phyloP scores from a whole-genome alignment of 352 stramenopile species.

The Phytophthora litchii region DNA sequence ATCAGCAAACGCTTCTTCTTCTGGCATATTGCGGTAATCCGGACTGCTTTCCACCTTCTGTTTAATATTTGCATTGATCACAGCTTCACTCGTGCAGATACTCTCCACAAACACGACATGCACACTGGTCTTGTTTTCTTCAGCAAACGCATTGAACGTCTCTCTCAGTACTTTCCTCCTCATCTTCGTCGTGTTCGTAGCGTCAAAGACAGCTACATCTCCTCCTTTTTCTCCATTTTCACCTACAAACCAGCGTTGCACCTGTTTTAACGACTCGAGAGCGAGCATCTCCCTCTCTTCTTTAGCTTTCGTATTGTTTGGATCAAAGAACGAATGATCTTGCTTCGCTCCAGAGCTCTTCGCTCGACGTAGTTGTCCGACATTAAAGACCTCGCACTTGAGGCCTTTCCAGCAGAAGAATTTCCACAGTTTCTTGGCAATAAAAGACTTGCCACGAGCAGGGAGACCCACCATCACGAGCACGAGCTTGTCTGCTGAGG shows the following conservation, averaged over 20 bases:
- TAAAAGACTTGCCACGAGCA: conserved; percentile 95
- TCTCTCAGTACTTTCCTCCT: conserved; percentile 61
- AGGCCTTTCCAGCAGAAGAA: conserved; percentile 86
- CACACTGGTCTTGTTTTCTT: conserved; percentile 69
- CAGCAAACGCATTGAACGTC: conserved; percentile 64
- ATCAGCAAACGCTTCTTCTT: conserved; percentile 76
- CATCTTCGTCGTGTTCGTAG: conserved; percentile 88
- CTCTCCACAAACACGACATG: conserved; percentile 94
- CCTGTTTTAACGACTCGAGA: conserved; percentile 69
- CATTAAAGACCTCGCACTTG: conserved; percentile 93
- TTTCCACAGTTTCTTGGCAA: conserved; percentile 91
- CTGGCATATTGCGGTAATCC: conserved; percentile 81
- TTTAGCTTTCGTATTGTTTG: conserved; percentile 79
- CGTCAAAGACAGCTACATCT: conserved; percentile 91
- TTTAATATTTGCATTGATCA: conserved; percentile 86
- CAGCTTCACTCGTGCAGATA: conserved; percentile 92
- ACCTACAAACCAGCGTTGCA: conserved; percentile 68
- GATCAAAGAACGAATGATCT: conserved; percentile 94
- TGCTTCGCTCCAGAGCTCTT: conserved; percentile 65
- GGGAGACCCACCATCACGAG: conserved; percentile 96
- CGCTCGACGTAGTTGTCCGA: conserved; percentile 92
- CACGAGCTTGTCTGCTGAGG: conserved; percentile 93
- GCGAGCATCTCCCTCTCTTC: conserved; percentile 85
- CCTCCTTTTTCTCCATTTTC: conserved; percentile 42
- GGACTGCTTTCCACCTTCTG: conserved; percentile 79